Evolutionary conservation across 371 early-diverging fungal genomes (phyloP), one percentile per base, ranked within the genome.

Genomic region (Saksenaea oblongispora): DNA sequence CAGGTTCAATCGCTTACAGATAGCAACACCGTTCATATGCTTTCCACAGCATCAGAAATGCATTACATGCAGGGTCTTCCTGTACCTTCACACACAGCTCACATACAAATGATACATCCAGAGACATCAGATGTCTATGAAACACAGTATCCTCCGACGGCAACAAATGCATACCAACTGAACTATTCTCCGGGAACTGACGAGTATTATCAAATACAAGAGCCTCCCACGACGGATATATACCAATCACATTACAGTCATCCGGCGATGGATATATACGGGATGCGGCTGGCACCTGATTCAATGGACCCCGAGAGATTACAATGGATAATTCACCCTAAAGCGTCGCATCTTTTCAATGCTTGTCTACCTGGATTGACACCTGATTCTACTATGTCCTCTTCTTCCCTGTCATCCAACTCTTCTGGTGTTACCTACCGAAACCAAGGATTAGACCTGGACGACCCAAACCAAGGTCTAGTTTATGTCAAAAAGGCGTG

Each of bases 401-500:
- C 68, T 1, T 64, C 68, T 3, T 60, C 65, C 3, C 59, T 65
- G 8, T 68, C 68, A 24, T 68, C 60, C 0, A 64, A 59, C 24
- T 37, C 39, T 2, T 39, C 59, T 17, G 39, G 47, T 28, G 59
- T 47, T 1, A 64, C 41, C 10, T 41, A 24, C 65, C 27, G 39
- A 37, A 28, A 64, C 42, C 39, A 65, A 64, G 36, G 44, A 11
- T 10, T 47, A 11, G 51, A 47, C 22, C 51, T 47, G 3, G 51
- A 47, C 11, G 51, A 47, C 1, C 24, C 22, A 10, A 47, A 47
- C 22, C 51, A 47, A 53, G 47, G 59, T 2, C 67, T 55, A 66
- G 73, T 75, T 11, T 80, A 86, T 63, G 84, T 82, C 7, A 80
- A 80, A 28, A 84, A 81, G 62, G 87, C 87, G 0, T 87, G 88